Evolutionary conservation across 2,329 filamentous ascomycete species (phyloP).

Genomic region (Diaporthe vexans): DNA sequence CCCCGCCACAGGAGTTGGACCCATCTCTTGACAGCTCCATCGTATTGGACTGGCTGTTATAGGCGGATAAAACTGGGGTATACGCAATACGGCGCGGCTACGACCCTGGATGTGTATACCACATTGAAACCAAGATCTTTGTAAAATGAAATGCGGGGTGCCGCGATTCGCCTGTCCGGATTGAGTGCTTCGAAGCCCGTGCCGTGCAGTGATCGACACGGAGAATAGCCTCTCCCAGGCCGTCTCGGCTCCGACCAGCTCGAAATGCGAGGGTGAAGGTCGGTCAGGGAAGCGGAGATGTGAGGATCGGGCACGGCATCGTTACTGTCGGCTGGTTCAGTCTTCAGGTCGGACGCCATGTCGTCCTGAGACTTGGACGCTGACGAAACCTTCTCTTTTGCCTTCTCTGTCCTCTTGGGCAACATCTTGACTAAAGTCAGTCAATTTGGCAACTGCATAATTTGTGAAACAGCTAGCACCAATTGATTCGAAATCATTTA

Average conservation of each 20-base stretch:
- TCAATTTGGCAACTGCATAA: too few relatives aligned
- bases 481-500: too few relatives aligned
- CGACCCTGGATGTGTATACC: neutral
- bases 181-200: neutral
- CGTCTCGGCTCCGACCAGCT: neutral
- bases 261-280: neutral
- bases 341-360: too few relatives aligned
- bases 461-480: too few relatives aligned
- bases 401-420: too few relatives aligned
- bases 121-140: neutral
- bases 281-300: too few relatives aligned
- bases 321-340: too few relatives aligned
- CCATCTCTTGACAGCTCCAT: neutral
- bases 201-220: neutral
- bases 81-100: slow-evolving; percentile 13
- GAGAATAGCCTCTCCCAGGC: neutral
- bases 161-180: slow-evolving; percentile 12
- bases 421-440: too few relatives aligned
- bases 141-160: slow-evolving; percentile 20
- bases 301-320: too few relatives aligned
- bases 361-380: too few relatives aligned
- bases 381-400: too few relatives aligned
- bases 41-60: neutral
- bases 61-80: slow-evolving; percentile 9
- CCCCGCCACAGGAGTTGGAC: neutral